Evolutionary conservation across 1,139 yeast species (phyloP), one percentile per base, ranked within the genome.

Genomic region (Trichomonascaceae sp.): DNA sequence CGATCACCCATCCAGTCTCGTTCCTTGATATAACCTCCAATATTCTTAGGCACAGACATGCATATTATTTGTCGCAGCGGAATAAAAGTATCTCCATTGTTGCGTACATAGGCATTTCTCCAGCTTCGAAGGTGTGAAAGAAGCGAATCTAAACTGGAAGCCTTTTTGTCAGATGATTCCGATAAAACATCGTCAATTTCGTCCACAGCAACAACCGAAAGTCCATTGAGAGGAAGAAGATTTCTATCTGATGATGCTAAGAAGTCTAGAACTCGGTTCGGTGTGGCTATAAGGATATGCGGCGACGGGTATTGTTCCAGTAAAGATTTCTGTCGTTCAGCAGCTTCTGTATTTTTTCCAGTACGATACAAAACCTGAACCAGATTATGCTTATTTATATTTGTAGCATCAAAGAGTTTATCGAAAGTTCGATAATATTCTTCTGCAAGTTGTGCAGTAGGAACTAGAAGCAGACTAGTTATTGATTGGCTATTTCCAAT

Each of bases 241-340:
- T 39, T 22, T 18, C 63, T 52, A n/a, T 47, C 45, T 2, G 54
- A 53, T 1, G 59, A 54, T 8, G 64, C 53, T n/a, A 88, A 68
- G 38, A 87, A 71, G 68, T 90, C 97, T 51, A 90, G 85, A 44
- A 88, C 76, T 60, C 97, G 71, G 0, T 95, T 95, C 0, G 97
- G 96, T 0, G 97, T 90, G 0, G 93, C 91, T 12, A 89, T 84
- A 1, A 89, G 70, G 1, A 88, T 75, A 72, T 87, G 95, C 0
- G 96, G 96, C 55, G 83, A 84, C 27, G 81, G 80, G 1, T 88
- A 86, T 57, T 77, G 77, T 59, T 82, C 82, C 57, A 86, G 67
- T 24, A 80, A 83, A 9, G 82, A 79, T 24, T 85, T 81, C 63
- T 88, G 96, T 9, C 44, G 45, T 20, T 30, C 43, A 45, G 39